A percentile compares a stretch with the other conserved stretches of the same genome.
These are phyloP conservation scores for Penicillium sp. DNA, from an alignment of 2,329 filamentous ascomycete genomes.

Conservation along the genomic window DNA sequence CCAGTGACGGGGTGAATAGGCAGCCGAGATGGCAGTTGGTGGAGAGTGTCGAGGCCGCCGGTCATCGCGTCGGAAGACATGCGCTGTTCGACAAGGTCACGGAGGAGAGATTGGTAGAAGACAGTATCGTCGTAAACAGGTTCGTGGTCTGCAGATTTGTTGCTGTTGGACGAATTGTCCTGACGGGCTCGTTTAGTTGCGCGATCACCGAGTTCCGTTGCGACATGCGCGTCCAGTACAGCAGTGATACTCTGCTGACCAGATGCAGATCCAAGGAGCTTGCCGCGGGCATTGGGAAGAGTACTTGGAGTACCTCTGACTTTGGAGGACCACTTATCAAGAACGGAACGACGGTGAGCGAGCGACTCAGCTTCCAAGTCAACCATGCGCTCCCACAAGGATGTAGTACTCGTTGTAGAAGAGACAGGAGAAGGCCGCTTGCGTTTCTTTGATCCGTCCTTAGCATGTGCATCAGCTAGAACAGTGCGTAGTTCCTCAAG, in stretches of 20 bases:
- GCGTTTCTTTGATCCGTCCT: constrained; percentile 36
- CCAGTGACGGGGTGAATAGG: constrained; percentile 39
- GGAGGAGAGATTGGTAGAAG: constrained; percentile 89
- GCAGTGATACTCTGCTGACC: constrained; percentile 48
- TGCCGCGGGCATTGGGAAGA: constrained; percentile 53
- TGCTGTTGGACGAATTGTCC: constrained; percentile 3
- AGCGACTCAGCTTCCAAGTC: constrained; percentile 56
- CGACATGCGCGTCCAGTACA: constrained; percentile 43
- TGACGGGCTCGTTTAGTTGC: constrained; percentile 30
- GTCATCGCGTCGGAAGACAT: constrained; percentile 54
- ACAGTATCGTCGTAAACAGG: constrained; percentile 85
- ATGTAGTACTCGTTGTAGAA: constrained; percentile 50
- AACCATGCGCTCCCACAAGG: constrained; percentile 68
- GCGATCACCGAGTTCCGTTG: constrained; percentile 35
- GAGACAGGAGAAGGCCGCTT: constrained; percentile 49
- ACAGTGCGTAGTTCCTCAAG: constrained; percentile 44
- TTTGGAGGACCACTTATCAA: constrained; percentile 89
- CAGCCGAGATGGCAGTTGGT: constrained; percentile 35
- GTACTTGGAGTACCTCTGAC: constrained; percentile 53
- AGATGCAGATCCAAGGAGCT: constrained; percentile 52
- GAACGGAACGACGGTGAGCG: constrained; percentile 60
- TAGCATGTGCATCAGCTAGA: constrained; percentile 35
- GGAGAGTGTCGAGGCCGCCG: constrained; percentile 43
- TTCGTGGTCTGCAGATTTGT: constrained; percentile 34
- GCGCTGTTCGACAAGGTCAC: constrained; percentile 86